phyloP scores from a whole-genome alignment of 176 grass and related monocot genomes.

The Rhynchospora tenuis region DNA sequence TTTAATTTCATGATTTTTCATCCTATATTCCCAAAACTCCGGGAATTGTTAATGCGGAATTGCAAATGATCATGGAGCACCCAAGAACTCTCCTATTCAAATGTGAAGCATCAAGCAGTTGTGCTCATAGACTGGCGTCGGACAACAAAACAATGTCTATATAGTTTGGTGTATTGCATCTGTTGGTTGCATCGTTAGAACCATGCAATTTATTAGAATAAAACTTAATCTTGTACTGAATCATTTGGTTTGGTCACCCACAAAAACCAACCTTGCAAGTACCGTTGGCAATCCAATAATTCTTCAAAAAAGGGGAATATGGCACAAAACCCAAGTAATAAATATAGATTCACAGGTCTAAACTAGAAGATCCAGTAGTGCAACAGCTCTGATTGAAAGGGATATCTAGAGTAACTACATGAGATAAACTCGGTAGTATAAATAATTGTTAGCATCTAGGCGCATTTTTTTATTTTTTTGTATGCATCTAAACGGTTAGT shows the following conservation, averaged over 20 bases:
- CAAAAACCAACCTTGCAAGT: slow-evolving; percentile 7
- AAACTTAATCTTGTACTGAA: neutral
- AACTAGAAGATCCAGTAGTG: neutral
- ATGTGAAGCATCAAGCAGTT: neutral
- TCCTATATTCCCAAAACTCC: neutral
- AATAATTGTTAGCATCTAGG: neutral
- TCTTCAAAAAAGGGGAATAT: slow-evolving; percentile 11
- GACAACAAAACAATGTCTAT: neutral
- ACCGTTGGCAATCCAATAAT: slow-evolving; percentile 3
- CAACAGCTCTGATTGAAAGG: neutral
- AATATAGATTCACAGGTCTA: slow-evolving; percentile 1
- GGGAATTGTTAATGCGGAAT: neutral
- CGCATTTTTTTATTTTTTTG: neutral
- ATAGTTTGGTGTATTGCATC: neutral
- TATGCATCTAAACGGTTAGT: neutral
- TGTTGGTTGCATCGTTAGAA: neutral
- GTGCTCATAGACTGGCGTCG: neutral
- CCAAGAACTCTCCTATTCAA: neutral
- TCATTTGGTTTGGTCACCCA: slow-evolving; percentile 15
- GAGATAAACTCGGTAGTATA: neutral
- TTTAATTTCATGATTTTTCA: neutral
- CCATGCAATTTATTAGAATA: neutral
- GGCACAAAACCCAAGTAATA: neutral
- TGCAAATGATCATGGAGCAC: neutral
- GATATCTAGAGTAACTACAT: neutral